Evolutionary conservation across 345 rosid genomes (phyloP), one percentile per base, ranked within the genome.

Genomic region (Toxicodendron radicans): DNA sequence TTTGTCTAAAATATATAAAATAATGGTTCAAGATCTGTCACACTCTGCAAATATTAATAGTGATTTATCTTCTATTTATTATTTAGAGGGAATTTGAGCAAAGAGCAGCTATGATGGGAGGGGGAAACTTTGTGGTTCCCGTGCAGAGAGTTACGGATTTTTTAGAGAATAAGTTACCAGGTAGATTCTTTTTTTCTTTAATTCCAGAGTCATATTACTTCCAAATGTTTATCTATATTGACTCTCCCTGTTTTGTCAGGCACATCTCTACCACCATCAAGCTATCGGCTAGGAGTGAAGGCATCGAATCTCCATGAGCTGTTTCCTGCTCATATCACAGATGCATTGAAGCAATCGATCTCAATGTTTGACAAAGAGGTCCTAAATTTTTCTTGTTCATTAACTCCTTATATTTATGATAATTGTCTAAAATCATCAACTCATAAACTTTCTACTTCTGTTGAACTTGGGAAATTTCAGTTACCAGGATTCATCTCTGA

Each of bases 41-140:
- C 30, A 27, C 30, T 27, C 30, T 1, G 30, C 30, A 27, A 27
- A 38, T 38, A 30, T 32, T 76, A 58, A 61, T 38, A 33, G 41
- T 52, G 21, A 73, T 66, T 76, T 56, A 27, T 54, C 56, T 33
- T 61, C 61, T 76, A 75, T 64, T 73, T 41, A 48, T 76, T 43
- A 43, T 78, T 66, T 79, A 95, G 97, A 87, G 96, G 82, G 97
- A 95, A 82, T 90, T 92, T 78, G 99, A 95, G 84, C 82, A 74
- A 74, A 90, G 85, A 87, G 97, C 99, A 9, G 97, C 98, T 73
- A 41, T 80, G 10, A 85, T 92, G 97, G 98, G 98, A 76, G 99
- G 95, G 38, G 97, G 97, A 48, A 76, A 88, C 72, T 92, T 91
- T 62, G 85, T 85, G 65, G 92, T 90, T 58, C 99, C 97, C 75